phyloP scores from a whole-genome alignment of 768 basidiomycete genomes.

The Naematelia encephala region DNA sequence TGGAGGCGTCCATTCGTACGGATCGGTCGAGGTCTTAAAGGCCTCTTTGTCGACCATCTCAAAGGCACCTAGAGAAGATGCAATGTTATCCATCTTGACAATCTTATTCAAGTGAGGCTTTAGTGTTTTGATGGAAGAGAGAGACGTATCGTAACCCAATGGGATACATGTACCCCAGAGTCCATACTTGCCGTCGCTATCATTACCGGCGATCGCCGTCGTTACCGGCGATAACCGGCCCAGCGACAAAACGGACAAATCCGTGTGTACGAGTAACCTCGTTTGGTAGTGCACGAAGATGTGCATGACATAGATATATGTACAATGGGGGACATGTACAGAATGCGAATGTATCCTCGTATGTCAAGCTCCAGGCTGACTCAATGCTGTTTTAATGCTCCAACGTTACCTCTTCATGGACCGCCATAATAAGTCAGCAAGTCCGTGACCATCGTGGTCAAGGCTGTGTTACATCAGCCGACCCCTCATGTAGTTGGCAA shows the following conservation, averaged over 20 bases:
- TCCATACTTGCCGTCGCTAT: too few species aligned
- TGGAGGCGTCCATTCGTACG: slow-evolving; percentile 22
- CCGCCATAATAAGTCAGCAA: not conserved
- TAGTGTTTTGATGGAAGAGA: too few species aligned
- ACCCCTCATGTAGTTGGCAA: not conserved
- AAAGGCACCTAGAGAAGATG: slow-evolving; percentile 10
- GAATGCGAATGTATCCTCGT: not conserved
- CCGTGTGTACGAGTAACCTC: too few species aligned
- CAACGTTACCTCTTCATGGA: not conserved
- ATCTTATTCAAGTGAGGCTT: too few species aligned
- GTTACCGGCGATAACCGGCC: too few species aligned
- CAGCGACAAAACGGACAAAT: too few species aligned
- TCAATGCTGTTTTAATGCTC: not conserved
- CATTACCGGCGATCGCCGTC: too few species aligned
- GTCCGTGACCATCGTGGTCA: not conserved
- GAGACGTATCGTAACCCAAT: too few species aligned
- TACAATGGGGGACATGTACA: not conserved
- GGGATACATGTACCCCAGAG: too few species aligned
- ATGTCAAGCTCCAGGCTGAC: not conserved
- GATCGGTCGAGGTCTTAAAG: not conserved
- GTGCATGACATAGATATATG: not conserved
- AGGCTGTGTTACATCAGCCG: not conserved
- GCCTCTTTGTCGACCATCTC: slow-evolving; percentile 15
- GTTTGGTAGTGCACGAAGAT: too few species aligned
- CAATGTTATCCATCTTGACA: slow-evolving; percentile 5